Evolutionary conservation across 2,329 filamentous ascomycete genomes (phyloP).

Genomic region (Chrysosporium queenslandicum): DNA sequence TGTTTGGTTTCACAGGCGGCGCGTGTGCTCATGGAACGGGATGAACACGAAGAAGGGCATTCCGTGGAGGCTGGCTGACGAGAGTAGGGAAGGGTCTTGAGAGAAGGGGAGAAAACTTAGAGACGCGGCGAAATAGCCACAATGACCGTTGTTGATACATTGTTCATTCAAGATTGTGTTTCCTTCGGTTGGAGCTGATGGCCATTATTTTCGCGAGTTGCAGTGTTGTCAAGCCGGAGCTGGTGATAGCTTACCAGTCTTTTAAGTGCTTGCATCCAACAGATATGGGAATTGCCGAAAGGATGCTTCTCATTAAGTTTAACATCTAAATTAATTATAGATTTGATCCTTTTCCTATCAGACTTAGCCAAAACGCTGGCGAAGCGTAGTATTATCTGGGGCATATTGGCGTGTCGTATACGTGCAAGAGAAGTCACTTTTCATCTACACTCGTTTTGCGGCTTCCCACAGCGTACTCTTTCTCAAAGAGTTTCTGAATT

Average conservation of each 20-base stretch:
- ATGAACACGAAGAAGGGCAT: not conserved
- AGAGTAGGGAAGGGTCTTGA: too few relatives aligned
- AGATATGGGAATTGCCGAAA: too few relatives aligned
- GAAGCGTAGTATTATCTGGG: too few relatives aligned
- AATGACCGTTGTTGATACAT: not conserved
- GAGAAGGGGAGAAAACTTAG: not conserved
- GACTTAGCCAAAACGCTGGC: too few relatives aligned
- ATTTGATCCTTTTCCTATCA: too few relatives aligned
- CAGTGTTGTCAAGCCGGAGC: not conserved
- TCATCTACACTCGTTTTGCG: slow-evolving; percentile 9
- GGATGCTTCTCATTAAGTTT: not conserved
- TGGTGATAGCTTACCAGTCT: not conserved
- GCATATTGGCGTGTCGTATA: too few relatives aligned
- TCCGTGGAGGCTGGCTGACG: not conserved
- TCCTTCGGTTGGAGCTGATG: not conserved
- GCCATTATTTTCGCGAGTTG: not conserved
- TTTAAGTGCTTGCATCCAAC: too few relatives aligned
- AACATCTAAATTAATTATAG: not conserved
- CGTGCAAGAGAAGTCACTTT: not conserved
- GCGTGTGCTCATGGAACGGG: not conserved
- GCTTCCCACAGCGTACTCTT: slow-evolving; percentile 42
- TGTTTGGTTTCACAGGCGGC: too few relatives aligned
- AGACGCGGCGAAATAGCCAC: not conserved
- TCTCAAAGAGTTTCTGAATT: slow-evolving; percentile 76
- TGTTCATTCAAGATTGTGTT: not conserved